Conservation (phyloP, 305 asterid genomes). For the Fraxinus angustifolia region DNA sequence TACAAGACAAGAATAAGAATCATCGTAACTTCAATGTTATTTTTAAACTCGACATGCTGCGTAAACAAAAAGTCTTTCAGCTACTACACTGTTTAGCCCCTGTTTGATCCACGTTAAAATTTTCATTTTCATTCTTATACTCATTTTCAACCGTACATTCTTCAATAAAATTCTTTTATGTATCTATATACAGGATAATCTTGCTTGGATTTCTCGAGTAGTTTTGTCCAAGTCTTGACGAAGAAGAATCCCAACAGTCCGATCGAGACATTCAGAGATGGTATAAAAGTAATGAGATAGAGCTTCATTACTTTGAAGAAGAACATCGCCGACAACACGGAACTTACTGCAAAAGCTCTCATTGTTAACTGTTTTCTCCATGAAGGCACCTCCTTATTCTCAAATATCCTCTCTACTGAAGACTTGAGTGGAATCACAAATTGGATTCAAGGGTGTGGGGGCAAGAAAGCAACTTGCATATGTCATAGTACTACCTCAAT, state of each 20-base stretch:
- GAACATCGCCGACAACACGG: constrained; percentile 29
- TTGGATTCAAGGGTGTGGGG: not conserved
- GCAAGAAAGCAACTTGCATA: not conserved
- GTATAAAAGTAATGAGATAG: constrained; percentile 40
- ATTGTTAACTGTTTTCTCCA: constrained; percentile 34
- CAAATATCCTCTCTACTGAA: constrained; percentile 21
- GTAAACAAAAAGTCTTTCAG: too few relatives aligned
- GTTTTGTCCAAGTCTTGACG: constrained; percentile 40
- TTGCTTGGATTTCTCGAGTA: constrained; percentile 13
- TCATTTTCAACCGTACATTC: too few relatives aligned
- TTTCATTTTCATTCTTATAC: too few relatives aligned
- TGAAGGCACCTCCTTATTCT: constrained; percentile 21
- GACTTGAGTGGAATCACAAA: not conserved
- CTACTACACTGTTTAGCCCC: too few relatives aligned
- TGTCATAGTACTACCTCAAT: not conserved
- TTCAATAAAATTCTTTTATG: too few relatives aligned
- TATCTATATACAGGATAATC: not conserved
- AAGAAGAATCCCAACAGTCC: constrained; percentile 43
- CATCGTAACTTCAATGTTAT: too few relatives aligned
- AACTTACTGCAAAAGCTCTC: constrained; percentile 42
- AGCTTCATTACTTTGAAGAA: constrained; percentile 40
- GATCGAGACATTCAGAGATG: constrained; percentile 44
- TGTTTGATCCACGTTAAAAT: too few relatives aligned
- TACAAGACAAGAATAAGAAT: too few relatives aligned
- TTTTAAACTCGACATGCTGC: too few relatives aligned